These are phyloP conservation scores for Coemansia sp. DNA, from an alignment of 192 early-diverging fungal species.

Conservation along the genomic window DNA sequence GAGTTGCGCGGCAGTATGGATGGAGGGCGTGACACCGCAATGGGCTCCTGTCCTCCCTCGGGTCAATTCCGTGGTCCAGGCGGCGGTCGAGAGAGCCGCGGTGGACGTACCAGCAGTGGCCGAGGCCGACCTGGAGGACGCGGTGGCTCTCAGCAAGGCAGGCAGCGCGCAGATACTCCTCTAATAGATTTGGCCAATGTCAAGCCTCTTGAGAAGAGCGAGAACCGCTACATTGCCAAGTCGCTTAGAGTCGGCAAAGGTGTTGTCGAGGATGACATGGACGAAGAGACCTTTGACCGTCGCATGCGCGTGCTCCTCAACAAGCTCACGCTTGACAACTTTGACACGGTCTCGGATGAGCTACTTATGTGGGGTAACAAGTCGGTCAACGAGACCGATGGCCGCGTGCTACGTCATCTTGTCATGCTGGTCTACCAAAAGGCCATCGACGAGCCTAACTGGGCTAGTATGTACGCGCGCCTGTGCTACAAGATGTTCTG, in stretches of 20 bases:
- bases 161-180: slow-evolving; percentile 15
- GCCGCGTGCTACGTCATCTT: slow-evolving; percentile 75
- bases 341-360: slow-evolving; percentile 82
- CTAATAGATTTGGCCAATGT: slow-evolving; percentile 58
- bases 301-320: slow-evolving; percentile 91
- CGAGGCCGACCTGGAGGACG: slow-evolving; percentile 37
- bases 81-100: slow-evolving; percentile 48
- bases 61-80: slow-evolving; percentile 48
- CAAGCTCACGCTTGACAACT: slow-evolving; percentile 97
- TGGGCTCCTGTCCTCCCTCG: slow-evolving; percentile 50
- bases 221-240: slow-evolving; percentile 80
- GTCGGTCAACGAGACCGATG: slow-evolving; percentile 67
- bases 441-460: slow-evolving; percentile 91
- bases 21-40: slow-evolving; percentile 22
- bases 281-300: slow-evolving; percentile 67
- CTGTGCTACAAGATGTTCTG: slow-evolving; percentile 85
- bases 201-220: slow-evolving; percentile 78
- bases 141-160: slow-evolving; percentile 51
- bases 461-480: slow-evolving; percentile 86
- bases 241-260: slow-evolving; percentile 35
- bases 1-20: slow-evolving; percentile 33
- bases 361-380: slow-evolving; percentile 80
- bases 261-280: slow-evolving; percentile 56
- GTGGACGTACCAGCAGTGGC: slow-evolving; percentile 55
- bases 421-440: slow-evolving; percentile 93